Evolutionary conservation across 257 asterid genomes (phyloP).

Genomic region (Dorcoceras hygrometricum): DNA sequence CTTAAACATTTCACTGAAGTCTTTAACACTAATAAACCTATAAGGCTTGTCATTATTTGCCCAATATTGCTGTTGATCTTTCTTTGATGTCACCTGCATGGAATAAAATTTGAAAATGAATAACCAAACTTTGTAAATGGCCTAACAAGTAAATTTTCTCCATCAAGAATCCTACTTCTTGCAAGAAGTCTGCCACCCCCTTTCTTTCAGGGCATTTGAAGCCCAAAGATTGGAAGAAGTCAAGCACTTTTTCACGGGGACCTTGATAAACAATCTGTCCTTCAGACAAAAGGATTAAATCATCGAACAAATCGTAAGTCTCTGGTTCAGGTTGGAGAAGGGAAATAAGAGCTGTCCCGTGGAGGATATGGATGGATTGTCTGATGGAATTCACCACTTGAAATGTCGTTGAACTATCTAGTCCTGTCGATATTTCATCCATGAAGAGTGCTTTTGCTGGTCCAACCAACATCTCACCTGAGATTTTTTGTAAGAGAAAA

Average conservation of each 20-base stretch:
- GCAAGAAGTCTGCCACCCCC: conserved; percentile 17
- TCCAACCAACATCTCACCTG: conserved; percentile 19
- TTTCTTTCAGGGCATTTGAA: conserved; percentile 15
- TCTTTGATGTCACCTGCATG: conserved; percentile 36
- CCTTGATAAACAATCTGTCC: conserved; percentile 19
- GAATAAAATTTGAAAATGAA: too few species aligned
- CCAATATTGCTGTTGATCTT: conserved; percentile 41
- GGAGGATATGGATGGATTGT: conserved; percentile 10
- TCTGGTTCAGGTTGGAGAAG: conserved; percentile 15
- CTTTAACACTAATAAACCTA: conserved; percentile 23
- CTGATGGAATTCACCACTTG: conserved; percentile 7
- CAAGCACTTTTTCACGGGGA: conserved; percentile 9
- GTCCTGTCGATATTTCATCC: conserved; percentile 14
- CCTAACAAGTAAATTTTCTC: too few species aligned
- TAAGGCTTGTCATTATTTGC: conserved; percentile 30
- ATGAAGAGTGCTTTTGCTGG: conserved; percentile 22
- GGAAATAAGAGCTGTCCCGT: conserved; percentile 17
- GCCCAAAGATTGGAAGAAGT: conserved; percentile 9
- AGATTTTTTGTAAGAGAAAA: neutral
- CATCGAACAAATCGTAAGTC: conserved; percentile 14
- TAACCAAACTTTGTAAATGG: too few species aligned
- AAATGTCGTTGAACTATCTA: conserved; percentile 15
- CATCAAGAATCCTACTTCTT: conserved; percentile 13
- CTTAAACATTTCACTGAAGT: conserved; percentile 32
- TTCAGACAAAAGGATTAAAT: conserved; percentile 9